Percentiles rank a stretch among this genome's conserved stretches.
phyloP scores from a whole-genome alignment of 179 eudicot genomes.

The Spergularia azorica region DNA sequence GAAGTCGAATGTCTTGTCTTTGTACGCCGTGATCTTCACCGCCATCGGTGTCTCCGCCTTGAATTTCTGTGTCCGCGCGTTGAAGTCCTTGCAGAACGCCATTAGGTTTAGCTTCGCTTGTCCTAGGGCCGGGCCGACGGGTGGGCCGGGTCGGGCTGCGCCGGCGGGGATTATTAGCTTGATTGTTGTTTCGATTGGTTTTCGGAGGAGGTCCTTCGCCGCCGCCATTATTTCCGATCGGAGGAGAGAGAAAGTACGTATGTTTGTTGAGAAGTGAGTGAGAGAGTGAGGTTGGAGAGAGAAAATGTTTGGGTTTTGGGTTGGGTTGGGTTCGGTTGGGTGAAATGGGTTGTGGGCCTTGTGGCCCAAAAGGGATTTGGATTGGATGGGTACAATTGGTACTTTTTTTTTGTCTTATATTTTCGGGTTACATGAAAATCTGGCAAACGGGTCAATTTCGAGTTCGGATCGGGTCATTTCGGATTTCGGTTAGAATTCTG shows the following conservation, averaged over 20 bases:
- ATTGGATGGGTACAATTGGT: too few relatives aligned
- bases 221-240: constrained; percentile 43
- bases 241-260: not conserved
- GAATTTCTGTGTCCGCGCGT: constrained; percentile 86
- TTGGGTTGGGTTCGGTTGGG: too few relatives aligned
- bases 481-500: too few relatives aligned
- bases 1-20: constrained; percentile 84
- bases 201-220: constrained; percentile 65
- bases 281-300: not conserved
- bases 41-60: constrained; percentile 82
- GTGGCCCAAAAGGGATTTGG: too few relatives aligned
- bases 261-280: not conserved
- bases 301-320: too few relatives aligned
- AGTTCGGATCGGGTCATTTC: too few relatives aligned
- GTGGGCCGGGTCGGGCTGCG: constrained; percentile 75
- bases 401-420: too few relatives aligned
- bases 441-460: too few relatives aligned
- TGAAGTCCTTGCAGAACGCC: constrained; percentile 98
- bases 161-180: constrained; percentile 87
- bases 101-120: constrained; percentile 77
- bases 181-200: constrained; percentile 80
- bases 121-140: constrained; percentile 85
- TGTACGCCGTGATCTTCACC: constrained; percentile 73
- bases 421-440: too few relatives aligned
- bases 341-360: too few relatives aligned